Conservation (phyloP, 352 stramenopile genomes). For the Globisporangium iwayamae region DNA sequence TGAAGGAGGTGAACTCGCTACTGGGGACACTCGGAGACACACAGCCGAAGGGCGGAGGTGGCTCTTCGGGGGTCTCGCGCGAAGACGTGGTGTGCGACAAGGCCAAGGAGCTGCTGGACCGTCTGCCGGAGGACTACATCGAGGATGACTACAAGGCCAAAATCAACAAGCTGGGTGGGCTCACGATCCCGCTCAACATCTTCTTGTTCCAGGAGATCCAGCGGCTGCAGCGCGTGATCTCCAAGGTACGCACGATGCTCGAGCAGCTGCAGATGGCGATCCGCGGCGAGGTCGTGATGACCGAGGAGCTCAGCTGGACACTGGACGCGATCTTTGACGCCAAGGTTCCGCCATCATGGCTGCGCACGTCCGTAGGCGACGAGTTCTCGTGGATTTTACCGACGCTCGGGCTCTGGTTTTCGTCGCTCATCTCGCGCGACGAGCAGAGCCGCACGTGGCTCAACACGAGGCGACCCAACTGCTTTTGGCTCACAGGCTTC, state of each 20-base stretch:
- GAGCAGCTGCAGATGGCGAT: conserved; percentile 96
- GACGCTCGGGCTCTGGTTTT: conserved; percentile 97
- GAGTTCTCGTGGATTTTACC: conserved; percentile 98
- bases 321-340: conserved; percentile 96
- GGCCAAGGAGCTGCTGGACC: conserved; percentile 91
- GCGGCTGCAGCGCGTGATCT: conserved; percentile 94
- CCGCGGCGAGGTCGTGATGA: conserved; percentile 98
- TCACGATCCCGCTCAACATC: conserved; percentile 97
- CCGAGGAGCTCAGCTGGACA: conserved; percentile 93
- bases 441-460: conserved; percentile 96
- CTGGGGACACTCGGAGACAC: conserved; percentile 95
- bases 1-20: conserved; percentile 95
- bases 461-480: conserved; percentile 91
- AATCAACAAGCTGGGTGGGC: conserved; percentile 94
- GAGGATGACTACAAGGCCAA: conserved; percentile 98
- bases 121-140: conserved; percentile 95
- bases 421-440: conserved; percentile 93
- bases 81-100: conserved; percentile 97
- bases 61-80: conserved; percentile 83
- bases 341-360: conserved; percentile 93
- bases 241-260: conserved; percentile 95
- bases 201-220: conserved; percentile 99
- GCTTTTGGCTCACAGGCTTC: conserved; percentile 97
- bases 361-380: conserved; percentile 95
- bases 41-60: conserved; percentile 94